Conservation (phyloP, 164 flowering plant species). For the Kalanchoe fedtschenkoi region DNA sequence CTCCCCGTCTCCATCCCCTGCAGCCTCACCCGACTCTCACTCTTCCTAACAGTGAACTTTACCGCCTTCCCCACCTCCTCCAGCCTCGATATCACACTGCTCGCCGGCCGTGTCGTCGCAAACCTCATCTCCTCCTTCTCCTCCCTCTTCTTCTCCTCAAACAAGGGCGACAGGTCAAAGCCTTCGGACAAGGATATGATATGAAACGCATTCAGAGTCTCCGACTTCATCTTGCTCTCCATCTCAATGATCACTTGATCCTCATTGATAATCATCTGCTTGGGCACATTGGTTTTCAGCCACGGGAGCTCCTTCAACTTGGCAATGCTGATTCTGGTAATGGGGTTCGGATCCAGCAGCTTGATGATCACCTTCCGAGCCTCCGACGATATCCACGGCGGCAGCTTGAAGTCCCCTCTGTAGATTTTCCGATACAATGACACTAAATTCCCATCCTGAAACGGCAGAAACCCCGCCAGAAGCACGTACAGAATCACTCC, state of each 20-base stretch:
- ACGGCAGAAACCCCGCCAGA: not conserved
- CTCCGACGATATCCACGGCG: not conserved
- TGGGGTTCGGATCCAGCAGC: slow-evolving; percentile 2
- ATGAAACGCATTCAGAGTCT: not conserved
- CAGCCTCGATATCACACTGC: not conserved
- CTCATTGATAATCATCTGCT: not conserved
- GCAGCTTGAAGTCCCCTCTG: slow-evolving; percentile 5
- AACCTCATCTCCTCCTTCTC: not conserved
- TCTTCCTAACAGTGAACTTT: not conserved
- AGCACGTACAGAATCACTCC: slow-evolving; percentile 6
- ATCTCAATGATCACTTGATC: not conserved
- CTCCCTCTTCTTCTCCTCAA: not conserved
- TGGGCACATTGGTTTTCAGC: not conserved
- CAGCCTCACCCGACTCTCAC: not conserved
- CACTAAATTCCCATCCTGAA: slow-evolving; percentile 7
- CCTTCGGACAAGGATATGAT: slow-evolving; percentile 2
- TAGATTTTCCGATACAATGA: not conserved
- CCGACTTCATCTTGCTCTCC: not conserved
- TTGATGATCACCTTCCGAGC: not conserved
- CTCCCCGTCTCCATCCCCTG: slow-evolving; percentile 2
- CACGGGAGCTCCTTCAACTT: slow-evolving; percentile 1
- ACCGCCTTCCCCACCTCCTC: slow-evolving; percentile 4
- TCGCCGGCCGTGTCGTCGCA: not conserved
- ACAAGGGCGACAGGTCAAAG: not conserved
- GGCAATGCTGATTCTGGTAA: slow-evolving; percentile 5